Percentiles rank a stretch among this genome's conserved stretches.
Evolutionary conservation across 345 rosid species (phyloP).

Genomic region (Litchi chinensis): DNA sequence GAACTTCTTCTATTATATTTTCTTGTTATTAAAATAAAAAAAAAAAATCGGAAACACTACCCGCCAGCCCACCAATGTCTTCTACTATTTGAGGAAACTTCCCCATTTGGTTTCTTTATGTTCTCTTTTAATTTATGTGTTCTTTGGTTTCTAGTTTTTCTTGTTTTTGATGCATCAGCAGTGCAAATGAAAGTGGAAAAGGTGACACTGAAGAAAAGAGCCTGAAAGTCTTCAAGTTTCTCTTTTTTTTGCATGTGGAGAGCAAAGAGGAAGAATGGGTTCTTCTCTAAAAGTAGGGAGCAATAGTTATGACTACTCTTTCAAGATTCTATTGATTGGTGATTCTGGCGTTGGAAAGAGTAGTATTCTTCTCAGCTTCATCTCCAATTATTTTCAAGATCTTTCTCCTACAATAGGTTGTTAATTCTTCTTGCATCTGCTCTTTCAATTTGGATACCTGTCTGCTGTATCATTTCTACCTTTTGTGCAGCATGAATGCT

Average conservation of each 20-base stretch:
- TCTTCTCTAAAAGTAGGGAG: conserved; percentile 49
- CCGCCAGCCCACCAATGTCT: conserved; percentile 35
- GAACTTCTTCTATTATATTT: not conserved
- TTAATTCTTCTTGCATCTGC: not conserved
- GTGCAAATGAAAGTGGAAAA: not conserved
- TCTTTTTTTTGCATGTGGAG: not conserved
- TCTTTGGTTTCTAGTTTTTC: not conserved
- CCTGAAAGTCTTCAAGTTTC: not conserved
- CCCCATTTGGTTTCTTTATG: conserved; percentile 6
- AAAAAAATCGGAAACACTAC: not conserved
- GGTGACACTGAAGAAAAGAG: not conserved
- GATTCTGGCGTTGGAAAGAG: conserved; percentile 99
- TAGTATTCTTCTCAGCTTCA: conserved; percentile 81
- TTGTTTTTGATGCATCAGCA: not conserved
- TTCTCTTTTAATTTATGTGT: not conserved
- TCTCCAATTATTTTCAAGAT: conserved; percentile 67
- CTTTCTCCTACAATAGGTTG: conserved; percentile 92
- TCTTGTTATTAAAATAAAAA: not conserved
- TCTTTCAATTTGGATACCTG: conserved; percentile 6
- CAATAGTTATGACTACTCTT: conserved; percentile 75
- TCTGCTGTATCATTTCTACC: not conserved
- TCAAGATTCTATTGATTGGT: conserved; percentile 89
- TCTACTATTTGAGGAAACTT: conserved; percentile 31
- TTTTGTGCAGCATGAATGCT: not conserved
- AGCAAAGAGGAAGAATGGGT: conserved; percentile 13